Base-by-base conservation (phyloP, 2,329 filamentous ascomycete genomes). In the Colletotrichum trifolii region DNA sequence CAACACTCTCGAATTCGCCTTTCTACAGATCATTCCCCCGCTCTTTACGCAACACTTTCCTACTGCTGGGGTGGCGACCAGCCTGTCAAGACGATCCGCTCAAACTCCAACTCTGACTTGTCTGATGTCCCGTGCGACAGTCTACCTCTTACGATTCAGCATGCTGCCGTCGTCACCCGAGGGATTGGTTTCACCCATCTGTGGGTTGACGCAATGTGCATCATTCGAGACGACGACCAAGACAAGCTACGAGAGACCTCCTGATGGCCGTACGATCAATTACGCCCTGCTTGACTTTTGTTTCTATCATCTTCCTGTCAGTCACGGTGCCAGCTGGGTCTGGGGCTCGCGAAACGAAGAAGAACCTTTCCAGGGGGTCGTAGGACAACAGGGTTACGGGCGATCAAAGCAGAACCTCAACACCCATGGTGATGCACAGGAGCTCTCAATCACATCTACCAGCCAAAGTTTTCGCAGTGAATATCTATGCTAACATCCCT, bases 251-350 rank as follows among this genome's bases (percentile, higher is more conserved):
- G 8, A 10, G 43, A 59, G 5, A 17, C 1, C 17, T 17, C 17
- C 17, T 17, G 17, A 17, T 17, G 17, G 17, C 17, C 17, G 17
- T 17, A 17, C 17, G 2, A 3, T 3, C 17, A 17, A 17, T 17
- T 3, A 17, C 17, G 17, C 17, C 17, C 17, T 17, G 17, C 17
- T 17, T 17, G 2, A 17, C 2, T 94, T 94, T 78, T 82, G 89
- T 17, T 90, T 88, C 79, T 94, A 94, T 72, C 91, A 95, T 73
- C 77, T 92, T 7, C 91, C 91, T 0, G 53, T 64, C 25, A 36
- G n/a, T 7, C 36, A 33, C 12, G 91, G 91, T 2, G 88, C 87
- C 1, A 91, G 91, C 2, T 94, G 91, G 91, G 86, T 90, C 0
- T 94, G 91, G 92, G 91, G 89, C 3, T 86, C 91, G 0, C 82